Percentiles rank a stretch among this genome's conserved stretches.
Conservation (phyloP, 805 yeast species). For the Kazachstania kunashirensis region DNA sequence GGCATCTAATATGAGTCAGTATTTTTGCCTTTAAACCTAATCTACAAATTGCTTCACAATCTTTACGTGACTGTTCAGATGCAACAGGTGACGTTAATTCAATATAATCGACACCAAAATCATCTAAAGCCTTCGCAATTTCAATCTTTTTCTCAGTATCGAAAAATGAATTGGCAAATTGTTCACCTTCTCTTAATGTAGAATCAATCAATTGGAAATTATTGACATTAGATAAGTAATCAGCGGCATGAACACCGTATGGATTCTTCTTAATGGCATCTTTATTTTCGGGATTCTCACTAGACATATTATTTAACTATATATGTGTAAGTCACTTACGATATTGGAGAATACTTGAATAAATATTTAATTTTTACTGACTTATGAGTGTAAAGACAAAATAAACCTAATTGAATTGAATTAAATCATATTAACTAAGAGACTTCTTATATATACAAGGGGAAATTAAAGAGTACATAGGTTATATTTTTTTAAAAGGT, state of each 20-base stretch:
- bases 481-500: no score
- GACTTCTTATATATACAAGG: no score
- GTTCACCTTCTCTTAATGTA: conserved; percentile 96
- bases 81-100: conserved; percentile 98
- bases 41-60: conserved; percentile 98
- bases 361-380: no score
- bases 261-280: conserved; percentile 47
- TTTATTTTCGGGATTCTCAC: background rate
- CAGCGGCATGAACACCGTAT: conserved; percentile 92
- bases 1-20: conserved; percentile 93
- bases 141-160: conserved; percentile 90
- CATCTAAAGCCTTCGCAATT: conserved; percentile 94
- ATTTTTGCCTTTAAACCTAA: conserved; percentile 92
- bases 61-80: conserved; percentile 81
- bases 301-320: no score
- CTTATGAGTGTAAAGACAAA: no score
- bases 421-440: no score
- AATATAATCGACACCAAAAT: conserved; percentile 95
- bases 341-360: no score
- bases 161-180: conserved; percentile 95
- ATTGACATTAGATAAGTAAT: conserved; percentile 79
- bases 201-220: conserved; percentile 89
- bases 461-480: no score
- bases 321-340: no score
- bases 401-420: no score